Percentiles rank a stretch among this genome's conserved stretches.
Evolutionary conservation across 179 eudicot species (phyloP).

Genomic region (Carnegiea gigantea): DNA sequence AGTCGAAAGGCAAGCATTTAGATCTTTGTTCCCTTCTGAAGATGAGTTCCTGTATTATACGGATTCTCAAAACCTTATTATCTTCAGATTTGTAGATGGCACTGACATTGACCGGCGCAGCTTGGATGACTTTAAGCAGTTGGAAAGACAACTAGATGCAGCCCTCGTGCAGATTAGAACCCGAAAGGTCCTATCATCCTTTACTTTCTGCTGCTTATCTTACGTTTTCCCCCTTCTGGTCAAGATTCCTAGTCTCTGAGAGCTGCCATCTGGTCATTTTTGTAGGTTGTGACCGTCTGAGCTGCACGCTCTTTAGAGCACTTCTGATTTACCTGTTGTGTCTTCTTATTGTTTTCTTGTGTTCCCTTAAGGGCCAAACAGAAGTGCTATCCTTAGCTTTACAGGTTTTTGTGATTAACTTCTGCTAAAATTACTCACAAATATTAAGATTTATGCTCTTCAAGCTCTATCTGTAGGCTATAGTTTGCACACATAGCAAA

Average conservation of each 20-base stretch:
- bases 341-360: neutral
- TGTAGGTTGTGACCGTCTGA: neutral
- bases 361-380: neutral
- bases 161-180: slow-evolving; percentile 44
- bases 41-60: too few relatives aligned
- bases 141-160: slow-evolving; percentile 43
- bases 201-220: too few relatives aligned
- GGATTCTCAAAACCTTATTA: neutral
- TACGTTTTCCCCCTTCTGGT: neutral
- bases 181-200: slow-evolving; percentile 35
- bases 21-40: neutral
- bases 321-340: neutral
- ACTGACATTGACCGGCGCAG: slow-evolving; percentile 35
- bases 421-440: neutral
- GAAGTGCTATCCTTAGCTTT: neutral
- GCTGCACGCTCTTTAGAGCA: neutral
- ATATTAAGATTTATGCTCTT: neutral
- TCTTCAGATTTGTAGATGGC: slow-evolving; percentile 38
- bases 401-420: neutral
- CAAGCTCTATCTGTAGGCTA: neutral
- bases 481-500: neutral
- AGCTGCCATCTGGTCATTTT: neutral
- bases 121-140: slow-evolving; percentile 38
- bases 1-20: slow-evolving; percentile 40
- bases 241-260: neutral